These are phyloP conservation scores for Colletotrichum sp. DNA, from an alignment of 2,329 filamentous ascomycete species.

Conservation along the genomic window DNA sequence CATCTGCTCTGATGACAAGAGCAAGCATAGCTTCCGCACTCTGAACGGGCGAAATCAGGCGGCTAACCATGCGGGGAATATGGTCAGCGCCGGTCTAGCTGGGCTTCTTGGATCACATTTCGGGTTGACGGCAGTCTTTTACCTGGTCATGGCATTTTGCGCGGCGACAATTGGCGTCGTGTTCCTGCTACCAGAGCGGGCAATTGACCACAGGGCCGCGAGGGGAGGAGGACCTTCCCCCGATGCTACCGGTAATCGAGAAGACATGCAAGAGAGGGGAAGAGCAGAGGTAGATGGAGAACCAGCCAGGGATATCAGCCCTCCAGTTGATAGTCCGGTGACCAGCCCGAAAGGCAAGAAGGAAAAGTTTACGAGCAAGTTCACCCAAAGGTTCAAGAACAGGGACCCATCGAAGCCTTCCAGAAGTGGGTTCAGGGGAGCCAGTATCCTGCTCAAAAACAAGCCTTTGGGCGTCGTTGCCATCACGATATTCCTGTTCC, in stretches of 20 bases:
- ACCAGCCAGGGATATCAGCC: neutral
- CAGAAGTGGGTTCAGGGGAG: neutral
- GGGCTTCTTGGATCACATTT: neutral
- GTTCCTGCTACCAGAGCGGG: neutral
- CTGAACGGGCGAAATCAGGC: slow-evolving; percentile 7
- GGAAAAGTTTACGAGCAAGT: neutral
- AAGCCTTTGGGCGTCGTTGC: neutral
- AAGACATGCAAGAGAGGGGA: neutral
- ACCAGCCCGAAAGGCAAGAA: neutral
- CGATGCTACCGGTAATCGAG: neutral
- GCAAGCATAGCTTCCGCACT: neutral
- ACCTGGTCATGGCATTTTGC: slow-evolving; percentile 9
- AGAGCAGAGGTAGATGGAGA: neutral
- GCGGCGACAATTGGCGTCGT: neutral
- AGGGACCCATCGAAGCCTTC: neutral
- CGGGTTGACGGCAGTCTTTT: slow-evolving; percentile 5
- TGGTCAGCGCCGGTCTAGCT: slow-evolving; percentile 11
- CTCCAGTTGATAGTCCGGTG: neutral
- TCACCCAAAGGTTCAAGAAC: neutral
- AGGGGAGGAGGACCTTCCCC: neutral
- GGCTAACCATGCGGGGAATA: slow-evolving; percentile 5
- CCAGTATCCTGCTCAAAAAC: neutral
- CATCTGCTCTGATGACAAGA: neutral
- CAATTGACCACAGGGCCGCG: neutral
- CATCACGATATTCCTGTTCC: neutral